A percentile compares a stretch with the other conserved stretches of the same genome.
phyloP scores from a whole-genome alignment of 2,329 filamentous ascomycete genomes.

The Drechslerella coelobrocha region DNA sequence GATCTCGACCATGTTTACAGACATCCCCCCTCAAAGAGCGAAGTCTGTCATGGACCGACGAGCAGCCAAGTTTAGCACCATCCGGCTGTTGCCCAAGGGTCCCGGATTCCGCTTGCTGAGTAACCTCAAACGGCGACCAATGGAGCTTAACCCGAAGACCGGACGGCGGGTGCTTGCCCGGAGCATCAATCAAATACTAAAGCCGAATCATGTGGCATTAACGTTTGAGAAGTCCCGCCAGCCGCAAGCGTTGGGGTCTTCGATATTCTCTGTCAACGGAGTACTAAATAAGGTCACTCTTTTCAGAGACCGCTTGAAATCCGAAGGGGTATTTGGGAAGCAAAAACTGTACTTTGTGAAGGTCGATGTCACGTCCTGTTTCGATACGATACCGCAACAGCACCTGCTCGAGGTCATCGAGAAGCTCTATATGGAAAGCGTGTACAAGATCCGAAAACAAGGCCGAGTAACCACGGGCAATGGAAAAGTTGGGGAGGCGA shows the following conservation, averaged over 20 bases:
- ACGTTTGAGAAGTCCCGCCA: conserved; percentile 76
- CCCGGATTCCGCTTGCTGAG: conserved; percentile 80
- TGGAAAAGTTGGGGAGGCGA: conserved; percentile 55
- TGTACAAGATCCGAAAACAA: conserved; percentile 71
- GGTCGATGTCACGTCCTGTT: conserved; percentile 87
- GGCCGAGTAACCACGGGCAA: conserved; percentile 63
- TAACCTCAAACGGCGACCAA: conserved; percentile 75
- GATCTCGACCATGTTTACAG: conserved; percentile 78
- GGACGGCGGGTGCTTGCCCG: conserved; percentile 62
- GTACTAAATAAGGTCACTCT: conserved; percentile 74
- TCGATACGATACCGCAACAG: conserved; percentile 90
- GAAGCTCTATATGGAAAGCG: conserved; percentile 54
- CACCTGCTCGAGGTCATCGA: conserved; percentile 72
- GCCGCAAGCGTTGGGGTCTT: conserved; percentile 72
- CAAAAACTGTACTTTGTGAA: conserved; percentile 82
- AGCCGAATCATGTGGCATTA: conserved; percentile 76
- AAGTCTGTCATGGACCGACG: conserved; percentile 67
- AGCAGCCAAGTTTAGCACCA: conserved; percentile 75
- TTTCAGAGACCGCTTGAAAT: conserved; percentile 67
- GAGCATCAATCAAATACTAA: conserved; percentile 74
- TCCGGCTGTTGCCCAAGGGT: conserved; percentile 83
- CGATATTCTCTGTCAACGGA: conserved; percentile 80
- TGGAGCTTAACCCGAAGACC: conserved; percentile 57
- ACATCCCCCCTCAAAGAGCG: conserved; percentile 69
- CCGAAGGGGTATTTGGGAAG: conserved; percentile 56